A percentile compares a stretch with the other conserved stretches of the same genome.
Conservation (phyloP, 805 yeast genomes). For the Ogataea ramenticola region DNA sequence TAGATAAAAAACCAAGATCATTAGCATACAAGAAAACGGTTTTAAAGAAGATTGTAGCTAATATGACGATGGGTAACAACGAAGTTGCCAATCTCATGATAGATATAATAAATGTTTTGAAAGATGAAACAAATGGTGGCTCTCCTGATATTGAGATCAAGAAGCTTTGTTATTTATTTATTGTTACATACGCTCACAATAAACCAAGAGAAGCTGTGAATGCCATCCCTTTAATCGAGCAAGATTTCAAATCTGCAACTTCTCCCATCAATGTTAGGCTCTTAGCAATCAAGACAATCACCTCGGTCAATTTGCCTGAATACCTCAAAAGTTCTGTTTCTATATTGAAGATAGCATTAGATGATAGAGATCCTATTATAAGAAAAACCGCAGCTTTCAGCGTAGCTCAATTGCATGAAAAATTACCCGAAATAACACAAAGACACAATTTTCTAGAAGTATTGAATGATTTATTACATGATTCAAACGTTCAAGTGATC, state of each 20-base stretch:
- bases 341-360: slow-evolving; percentile 26
- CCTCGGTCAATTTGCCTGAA: slow-evolving; percentile 49
- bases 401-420: slow-evolving; percentile 59
- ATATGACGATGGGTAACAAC: slow-evolving; percentile 72
- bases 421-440: slow-evolving; percentile 40
- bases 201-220: slow-evolving; percentile 49
- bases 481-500: slow-evolving; percentile 52
- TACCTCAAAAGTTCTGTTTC: slow-evolving; percentile 40
- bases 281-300: slow-evolving; percentile 56
- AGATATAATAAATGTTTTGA: slow-evolving; percentile 51
- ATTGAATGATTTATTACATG: slow-evolving; percentile 49
- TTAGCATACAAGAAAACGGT: slow-evolving; percentile 35
- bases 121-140: slow-evolving; percentile 25
- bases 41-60: slow-evolving; percentile 71
- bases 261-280: slow-evolving; percentile 43
- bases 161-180: slow-evolving; percentile 61
- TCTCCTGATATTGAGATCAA: slow-evolving; percentile 55
- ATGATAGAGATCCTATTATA: slow-evolving; percentile 49
- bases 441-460: slow-evolving; percentile 35
- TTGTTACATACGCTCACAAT: slow-evolving; percentile 51
- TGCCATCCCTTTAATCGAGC: slow-evolving; percentile 46
- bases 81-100: slow-evolving; percentile 66
- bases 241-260: slow-evolving; percentile 34
- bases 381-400: slow-evolving; percentile 65
- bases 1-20: slow-evolving; percentile 32